phyloP scores from a whole-genome alignment of 2,329 filamentous ascomycete genomes.

The Fusarium incarnatum region DNA sequence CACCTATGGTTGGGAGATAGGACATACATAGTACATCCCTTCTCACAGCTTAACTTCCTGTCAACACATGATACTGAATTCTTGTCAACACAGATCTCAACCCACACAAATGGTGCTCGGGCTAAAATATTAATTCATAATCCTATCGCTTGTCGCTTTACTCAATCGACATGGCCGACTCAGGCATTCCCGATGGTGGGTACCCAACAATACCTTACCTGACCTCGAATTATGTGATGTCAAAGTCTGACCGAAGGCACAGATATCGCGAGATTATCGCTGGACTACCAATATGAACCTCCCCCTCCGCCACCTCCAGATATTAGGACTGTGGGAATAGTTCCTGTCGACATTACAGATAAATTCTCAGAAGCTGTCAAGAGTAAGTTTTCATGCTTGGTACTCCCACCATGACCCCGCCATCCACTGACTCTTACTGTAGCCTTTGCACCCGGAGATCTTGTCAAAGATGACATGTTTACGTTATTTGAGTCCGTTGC shows the following conservation, averaged over 20 bases:
- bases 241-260: slow-evolving; percentile 45
- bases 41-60: slow-evolving; percentile 21
- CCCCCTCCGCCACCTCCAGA: slow-evolving; percentile 53
- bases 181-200: slow-evolving; percentile 53
- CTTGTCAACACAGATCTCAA: neutral
- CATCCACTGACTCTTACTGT: slow-evolving; percentile 37
- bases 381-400: slow-evolving; percentile 54
- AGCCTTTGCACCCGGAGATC: slow-evolving; percentile 83
- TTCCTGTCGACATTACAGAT: slow-evolving; percentile 69
- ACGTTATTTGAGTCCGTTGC: slow-evolving; percentile 95
- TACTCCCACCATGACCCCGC: slow-evolving; percentile 22
- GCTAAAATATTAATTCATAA: slow-evolving; percentile 20
- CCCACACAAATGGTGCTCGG: neutral
- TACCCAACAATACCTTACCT: slow-evolving; percentile 25
- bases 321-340: slow-evolving; percentile 61
- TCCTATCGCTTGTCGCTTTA: slow-evolving; percentile 22
- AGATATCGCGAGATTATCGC: slow-evolving; percentile 58
- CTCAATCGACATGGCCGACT: slow-evolving; percentile 50
- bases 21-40: slow-evolving; percentile 12
- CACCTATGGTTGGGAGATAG: slow-evolving; percentile 21
- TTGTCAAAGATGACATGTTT: slow-evolving; percentile 94
- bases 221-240: slow-evolving; percentile 9
- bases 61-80: slow-evolving; percentile 26
- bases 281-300: slow-evolving; percentile 50
- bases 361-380: slow-evolving; percentile 65